A percentile compares a stretch with the other conserved stretches of the same genome.
Evolutionary conservation across 768 basidiomycete genomes (phyloP).

Genomic region (Russula vinacea): DNA sequence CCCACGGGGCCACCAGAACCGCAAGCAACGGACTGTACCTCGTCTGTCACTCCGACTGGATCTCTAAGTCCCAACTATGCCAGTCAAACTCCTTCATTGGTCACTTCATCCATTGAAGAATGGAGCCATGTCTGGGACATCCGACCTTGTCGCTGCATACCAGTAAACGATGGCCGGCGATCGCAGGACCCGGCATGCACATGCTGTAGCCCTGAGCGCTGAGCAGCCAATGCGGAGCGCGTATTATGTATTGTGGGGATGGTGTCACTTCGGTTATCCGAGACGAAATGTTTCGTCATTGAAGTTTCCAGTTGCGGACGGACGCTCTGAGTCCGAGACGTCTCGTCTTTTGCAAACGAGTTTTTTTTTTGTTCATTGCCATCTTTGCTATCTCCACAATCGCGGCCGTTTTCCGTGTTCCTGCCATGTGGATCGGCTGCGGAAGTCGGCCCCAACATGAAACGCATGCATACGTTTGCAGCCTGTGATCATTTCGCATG

Average conservation of each 20-base stretch:
- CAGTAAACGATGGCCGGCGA: background rate
- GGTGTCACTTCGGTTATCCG: background rate
- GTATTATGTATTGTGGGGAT: background rate
- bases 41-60: background rate
- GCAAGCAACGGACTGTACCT: background rate
- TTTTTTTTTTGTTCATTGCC: too few relatives aligned
- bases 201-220: background rate
- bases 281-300: background rate
- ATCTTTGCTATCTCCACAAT: too few relatives aligned
- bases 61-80: too few relatives aligned
- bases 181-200: background rate
- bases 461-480: background rate
- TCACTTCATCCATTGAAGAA: background rate
- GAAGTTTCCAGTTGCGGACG: background rate
- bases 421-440: background rate
- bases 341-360: background rate
- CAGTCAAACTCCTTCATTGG: background rate
- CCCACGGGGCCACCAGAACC: background rate
- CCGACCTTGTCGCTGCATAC: background rate
- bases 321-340: background rate
- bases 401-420: background rate
- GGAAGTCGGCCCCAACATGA: background rate
- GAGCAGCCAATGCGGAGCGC: background rate
- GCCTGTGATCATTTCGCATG: background rate
- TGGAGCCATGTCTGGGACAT: background rate